These are phyloP conservation scores for Marsdenia floribunda DNA, from an alignment of 257 asterid species.

Conservation along the genomic window DNA sequence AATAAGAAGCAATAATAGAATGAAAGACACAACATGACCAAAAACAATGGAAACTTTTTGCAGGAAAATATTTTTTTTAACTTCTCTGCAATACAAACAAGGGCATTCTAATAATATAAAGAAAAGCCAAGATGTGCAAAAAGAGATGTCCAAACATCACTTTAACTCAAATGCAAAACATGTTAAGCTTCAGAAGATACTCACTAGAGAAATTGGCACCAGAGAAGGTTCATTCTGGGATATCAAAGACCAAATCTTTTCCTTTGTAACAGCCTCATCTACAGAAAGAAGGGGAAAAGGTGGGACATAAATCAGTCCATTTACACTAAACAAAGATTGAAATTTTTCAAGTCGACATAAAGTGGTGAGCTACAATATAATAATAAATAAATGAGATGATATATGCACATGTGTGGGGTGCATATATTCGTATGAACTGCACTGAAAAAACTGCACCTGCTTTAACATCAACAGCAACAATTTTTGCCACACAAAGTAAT, in stretches of 20 bases:
- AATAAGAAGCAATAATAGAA: neutral
- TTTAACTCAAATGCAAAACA: neutral
- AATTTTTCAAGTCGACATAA: neutral
- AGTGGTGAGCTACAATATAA: neutral
- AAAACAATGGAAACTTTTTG: neutral
- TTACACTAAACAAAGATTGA: neutral
- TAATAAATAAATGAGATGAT: neutral
- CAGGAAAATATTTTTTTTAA: neutral
- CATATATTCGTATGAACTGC: neutral
- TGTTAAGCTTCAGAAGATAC: slow-evolving; percentile 23
- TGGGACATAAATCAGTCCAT: slow-evolving; percentile 5
- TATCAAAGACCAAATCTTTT: slow-evolving; percentile 89
- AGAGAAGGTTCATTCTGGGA: slow-evolving; percentile 88
- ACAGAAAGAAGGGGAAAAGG: slow-evolving; percentile 31
- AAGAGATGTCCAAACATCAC: neutral
- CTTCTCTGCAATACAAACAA: neutral
- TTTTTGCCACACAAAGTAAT: slow-evolving; percentile 62
- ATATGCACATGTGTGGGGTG: too few species aligned
- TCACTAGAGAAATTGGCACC: slow-evolving; percentile 78
- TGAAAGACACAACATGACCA: neutral
- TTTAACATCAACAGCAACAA: slow-evolving; percentile 82
- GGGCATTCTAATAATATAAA: neutral
- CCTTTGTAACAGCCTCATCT: slow-evolving; percentile 83
- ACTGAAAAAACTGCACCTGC: slow-evolving; percentile 53
- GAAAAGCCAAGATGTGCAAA: neutral